Base-by-base conservation (phyloP, 495 filamentous ascomycete genomes). In the Hypoxylon cercidicola region DNA sequence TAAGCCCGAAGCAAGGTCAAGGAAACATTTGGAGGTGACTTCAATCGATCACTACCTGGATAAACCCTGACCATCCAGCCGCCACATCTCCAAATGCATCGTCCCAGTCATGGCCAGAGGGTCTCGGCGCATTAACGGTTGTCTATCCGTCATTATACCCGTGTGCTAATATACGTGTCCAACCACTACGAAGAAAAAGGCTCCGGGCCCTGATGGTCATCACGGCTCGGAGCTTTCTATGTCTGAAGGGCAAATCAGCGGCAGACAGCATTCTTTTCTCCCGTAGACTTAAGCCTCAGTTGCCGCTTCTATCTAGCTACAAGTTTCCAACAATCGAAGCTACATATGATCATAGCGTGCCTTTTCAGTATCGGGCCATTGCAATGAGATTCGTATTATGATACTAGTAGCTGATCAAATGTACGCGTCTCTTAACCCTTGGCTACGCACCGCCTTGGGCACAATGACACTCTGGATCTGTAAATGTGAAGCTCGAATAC, bases 211-310 rank as follows among this genome's bases (percentile, higher is more conserved):
- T 28, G 23, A 55, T 41, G 15, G 34, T 50, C 40, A 47, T 32
- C 39, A 44, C 56, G 52, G 52, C 21, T 69, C 66, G 55, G 62
- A 61, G 15, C 35, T 61, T 69, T 66, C 56, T 52, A 25, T 64
- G 53, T 53, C 56, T 61, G 11, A 58, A 62, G 52, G 35, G 41
- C 23, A 61, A 50, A 52, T 61, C 30, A 41, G 30, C 66, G 66
- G 66, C 41, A 57, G 28, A 46, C 66, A 51, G 21, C 62, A 50
- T 69, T 41, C 39, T 32, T 62, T 64, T 50, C 40, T 66, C 61
- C 61, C 41, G 61, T 34, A 21, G 1, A 43, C n/a, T 11, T 19
- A n/a, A 21, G 21, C 13, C 9, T 50, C 18, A 4, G 1, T 43
- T 18, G 11, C 45, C 15, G 34, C 16, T 20, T 32, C 30, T 32